These are phyloP conservation scores for Conidiobolus incongruus DNA, from an alignment of 371 early-diverging fungal genomes.

Conservation along the genomic window DNA sequence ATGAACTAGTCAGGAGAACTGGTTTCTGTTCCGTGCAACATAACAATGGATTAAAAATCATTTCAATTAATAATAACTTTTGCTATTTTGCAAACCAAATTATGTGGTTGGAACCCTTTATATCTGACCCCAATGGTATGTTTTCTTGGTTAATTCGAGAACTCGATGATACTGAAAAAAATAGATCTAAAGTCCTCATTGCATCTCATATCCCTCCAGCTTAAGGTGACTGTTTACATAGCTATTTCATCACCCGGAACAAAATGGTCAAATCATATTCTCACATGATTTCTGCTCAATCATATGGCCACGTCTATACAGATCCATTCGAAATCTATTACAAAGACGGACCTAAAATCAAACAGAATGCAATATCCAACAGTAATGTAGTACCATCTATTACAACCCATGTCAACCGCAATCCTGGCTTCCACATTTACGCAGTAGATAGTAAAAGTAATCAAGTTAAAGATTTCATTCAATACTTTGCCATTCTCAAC, in stretches of 20 bases:
- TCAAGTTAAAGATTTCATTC: slow-evolving; percentile 4
- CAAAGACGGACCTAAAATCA: not conserved
- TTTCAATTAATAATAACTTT: slow-evolving; percentile 5
- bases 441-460: slow-evolving; percentile 4
- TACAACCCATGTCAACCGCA: slow-evolving; percentile 4
- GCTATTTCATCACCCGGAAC: not conserved
- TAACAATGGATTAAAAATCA: slow-evolving; percentile 2
- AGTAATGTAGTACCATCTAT: slow-evolving; percentile 7
- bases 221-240: not conserved
- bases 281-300: slow-evolving; percentile 6
- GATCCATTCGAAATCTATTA: slow-evolving; percentile 7
- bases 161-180: slow-evolving; percentile 4
- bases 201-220: slow-evolving; percentile 1
- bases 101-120: not conserved
- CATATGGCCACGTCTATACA: slow-evolving; percentile 7
- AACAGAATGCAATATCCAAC: not conserved
- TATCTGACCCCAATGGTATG: slow-evolving; percentile 6
- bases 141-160: slow-evolving; percentile 6
- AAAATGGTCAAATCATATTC: slow-evolving; percentile 5
- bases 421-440: slow-evolving; percentile 8
- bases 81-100: slow-evolving; percentile 4
- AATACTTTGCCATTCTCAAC: slow-evolving; percentile 1
- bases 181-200: slow-evolving; percentile 5
- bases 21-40: slow-evolving; percentile 7
- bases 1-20: not conserved